Base-by-base conservation (phyloP, 2,329 filamentous ascomycete genomes). In the Ophiostoma piceae region DNA sequence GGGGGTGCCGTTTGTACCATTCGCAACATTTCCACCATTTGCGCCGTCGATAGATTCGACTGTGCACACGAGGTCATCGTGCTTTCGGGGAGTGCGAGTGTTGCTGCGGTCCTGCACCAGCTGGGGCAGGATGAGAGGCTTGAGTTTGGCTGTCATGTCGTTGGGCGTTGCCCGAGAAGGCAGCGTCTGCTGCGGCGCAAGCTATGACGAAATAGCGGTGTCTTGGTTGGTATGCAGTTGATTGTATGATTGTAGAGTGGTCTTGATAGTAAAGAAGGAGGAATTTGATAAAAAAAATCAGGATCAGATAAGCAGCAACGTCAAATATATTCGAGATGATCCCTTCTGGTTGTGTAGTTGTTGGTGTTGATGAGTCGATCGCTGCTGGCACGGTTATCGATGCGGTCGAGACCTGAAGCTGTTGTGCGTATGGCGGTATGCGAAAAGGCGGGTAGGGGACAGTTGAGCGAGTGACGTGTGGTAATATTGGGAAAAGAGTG, bases 61-160 rank as follows among this genome's bases (percentile, higher is more conserved):
- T 64, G 66, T 69, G 64, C 71, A 68, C 19, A 74, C 73, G n/a
- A 76, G 72, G 8, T 77, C 75, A 72, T 82, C 80, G 70, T 79
- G 77, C 74, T 80, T 82, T 74, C 79, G 80, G 47, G 8, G 3
- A 6, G 39, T n/a, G 43, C 9, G 6, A 14, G 35, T 26, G 67
- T 19, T 22, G 51, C 26, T 66, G 73, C 82, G 81, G 74, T 84
- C 80, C 75, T 85, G 81, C 41, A 86, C 83, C 74, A 85, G 77
- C 79, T 83, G 82, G 64, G 85, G 84, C 70, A 87, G 79, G 73
- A 85, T 76, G 73, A 87, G 78, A 68, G 84, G 83, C 77, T 83
- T 85, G 69, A 87, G 79, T 75, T 79, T 80, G 73, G 80, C 78
- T 74, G 82, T 80, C 83, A 84, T 84, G 76, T 66, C 29, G 39